A percentile compares a stretch with the other conserved stretches of the same genome.
Evolutionary conservation across 2,329 filamentous ascomycete genomes (phyloP).

Genomic region (Chaetomium olivaceum): DNA sequence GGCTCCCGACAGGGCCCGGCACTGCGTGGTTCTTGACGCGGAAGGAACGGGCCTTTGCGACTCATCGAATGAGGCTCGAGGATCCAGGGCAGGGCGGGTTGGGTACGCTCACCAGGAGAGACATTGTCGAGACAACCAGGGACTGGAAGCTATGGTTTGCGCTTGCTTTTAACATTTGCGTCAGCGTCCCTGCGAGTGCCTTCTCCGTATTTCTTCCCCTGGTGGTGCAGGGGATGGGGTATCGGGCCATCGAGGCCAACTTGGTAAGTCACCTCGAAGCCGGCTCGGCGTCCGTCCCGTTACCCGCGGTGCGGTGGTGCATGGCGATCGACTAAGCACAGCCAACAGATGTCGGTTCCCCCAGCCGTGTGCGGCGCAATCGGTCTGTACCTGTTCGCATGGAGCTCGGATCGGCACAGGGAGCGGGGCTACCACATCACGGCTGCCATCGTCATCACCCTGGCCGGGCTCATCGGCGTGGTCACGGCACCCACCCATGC

Average conservation of each 20-base stretch:
- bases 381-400: conserved; percentile 36
- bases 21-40: conserved; percentile 43
- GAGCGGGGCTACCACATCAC: conserved; percentile 39
- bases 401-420: conserved; percentile 35
- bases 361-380: conserved; percentile 38
- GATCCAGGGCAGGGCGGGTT: background rate
- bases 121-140: conserved; percentile 38
- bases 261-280: conserved; percentile 27
- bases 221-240: conserved; percentile 38
- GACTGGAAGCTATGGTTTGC: conserved; percentile 44
- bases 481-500: conserved; percentile 27
- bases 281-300: background rate
- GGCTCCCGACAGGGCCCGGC: conserved; percentile 42
- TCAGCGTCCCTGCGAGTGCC: conserved; percentile 37
- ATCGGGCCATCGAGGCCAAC: conserved; percentile 33
- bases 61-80: conserved; percentile 35
- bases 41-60: conserved; percentile 41
- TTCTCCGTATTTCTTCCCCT: conserved; percentile 41
- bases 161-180: conserved; percentile 38
- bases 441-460: conserved; percentile 33
- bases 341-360: conserved; percentile 37
- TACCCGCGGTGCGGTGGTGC: background rate
- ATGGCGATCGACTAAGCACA: conserved; percentile 4
- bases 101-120: conserved; percentile 28
- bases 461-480: conserved; percentile 35